A percentile compares a stretch with the other conserved stretches of the same genome.
Evolutionary conservation across 257 asterid species (phyloP).

Genomic region (Sherardia arvensis): DNA sequence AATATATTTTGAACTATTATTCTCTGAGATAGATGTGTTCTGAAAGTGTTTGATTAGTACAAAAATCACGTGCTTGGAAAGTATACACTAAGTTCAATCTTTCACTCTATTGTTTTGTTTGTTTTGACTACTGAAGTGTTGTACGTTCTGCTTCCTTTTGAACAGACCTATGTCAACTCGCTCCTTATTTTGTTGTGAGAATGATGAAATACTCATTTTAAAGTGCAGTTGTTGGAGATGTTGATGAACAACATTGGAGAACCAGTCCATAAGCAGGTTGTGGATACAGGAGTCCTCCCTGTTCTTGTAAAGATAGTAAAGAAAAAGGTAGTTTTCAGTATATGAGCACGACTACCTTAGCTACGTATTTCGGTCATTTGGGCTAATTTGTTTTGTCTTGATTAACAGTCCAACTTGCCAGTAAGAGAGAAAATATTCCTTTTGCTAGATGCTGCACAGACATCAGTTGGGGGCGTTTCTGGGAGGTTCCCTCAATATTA

Average conservation of each 20-base stretch:
- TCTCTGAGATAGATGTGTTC: neutral
- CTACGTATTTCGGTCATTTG: conserved; percentile 4
- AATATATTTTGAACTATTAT: neutral
- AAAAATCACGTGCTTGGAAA: neutral
- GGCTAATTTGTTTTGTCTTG: conserved; percentile 3
- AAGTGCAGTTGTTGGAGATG: conserved; percentile 86
- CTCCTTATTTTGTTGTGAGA: conserved; percentile 8
- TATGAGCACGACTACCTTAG: neutral
- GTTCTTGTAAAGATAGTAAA: conserved; percentile 81
- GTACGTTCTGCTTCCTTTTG: conserved; percentile 2
- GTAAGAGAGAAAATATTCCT: conserved; percentile 84
- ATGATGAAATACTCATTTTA: conserved; percentile 15
- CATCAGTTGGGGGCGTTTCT: conserved; percentile 91
- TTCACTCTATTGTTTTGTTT: neutral
- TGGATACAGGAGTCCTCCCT: conserved; percentile 69
- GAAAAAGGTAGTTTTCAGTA: conserved; percentile 54
- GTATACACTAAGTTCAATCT: too few species aligned
- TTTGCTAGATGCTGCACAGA: conserved; percentile 90
- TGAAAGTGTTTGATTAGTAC: neutral
- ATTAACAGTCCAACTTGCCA: conserved; percentile 59
- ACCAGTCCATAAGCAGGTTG: conserved; percentile 82
- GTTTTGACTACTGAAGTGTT: neutral
- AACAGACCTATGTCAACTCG: conserved; percentile 6
- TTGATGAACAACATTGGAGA: conserved; percentile 88
- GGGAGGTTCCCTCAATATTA: conserved; percentile 92